Evolutionary conservation across 2,329 filamentous ascomycete genomes (phyloP), one percentile per base, ranked within the genome.

Genomic region (Cadophora malorum): DNA sequence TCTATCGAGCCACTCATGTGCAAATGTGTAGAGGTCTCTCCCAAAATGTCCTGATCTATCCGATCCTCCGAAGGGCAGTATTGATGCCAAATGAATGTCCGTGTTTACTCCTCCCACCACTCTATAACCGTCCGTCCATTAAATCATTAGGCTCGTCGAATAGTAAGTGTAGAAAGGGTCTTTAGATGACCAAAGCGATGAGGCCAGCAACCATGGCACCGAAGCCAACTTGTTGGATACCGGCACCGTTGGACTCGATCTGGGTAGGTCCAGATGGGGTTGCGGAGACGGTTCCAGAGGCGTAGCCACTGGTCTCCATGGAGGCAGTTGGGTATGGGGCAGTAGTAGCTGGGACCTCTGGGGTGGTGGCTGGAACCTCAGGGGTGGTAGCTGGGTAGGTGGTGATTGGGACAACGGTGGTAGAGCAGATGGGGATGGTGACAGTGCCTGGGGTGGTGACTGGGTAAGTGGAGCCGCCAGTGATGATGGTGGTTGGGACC

Each of bases 391-490:
- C 63, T 47, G 58, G 58, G 66, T 58, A 45, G 67, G 64, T 64
- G 64, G 68, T 66, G 50, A 50, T 60, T 50, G 70, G 58, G 16
- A 69, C 66, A 12, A 68, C 62, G 38, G 63, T 67, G 38, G 63
- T 63, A 23, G 67, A 67, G 28, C 58, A 50, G 49, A 73, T 63
- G 62, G 71, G 71, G 21, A 70, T 64, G 10, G 64, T 68, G 63
- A 65, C 50, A 41, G 63, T 68, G 35, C 50, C 67, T 56, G 67
- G 64, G n/a, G 49, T 14, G 21, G 64, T 81, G 70, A 86, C 80
- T 63, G 80, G 82, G 79, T 83, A 83, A 70, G 83, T 85, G 66
- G 80, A 74, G 68, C 75, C 77, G 66, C 78, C 78, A 72, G 81
- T 76, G 47, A 79, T 79, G 70, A 85, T 72, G 33, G 78, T 79